A percentile compares a stretch with the other conserved stretches of the same genome.
Conservation (phyloP, 208 protist species). For the Entamoeba moshkovskii region DNA sequence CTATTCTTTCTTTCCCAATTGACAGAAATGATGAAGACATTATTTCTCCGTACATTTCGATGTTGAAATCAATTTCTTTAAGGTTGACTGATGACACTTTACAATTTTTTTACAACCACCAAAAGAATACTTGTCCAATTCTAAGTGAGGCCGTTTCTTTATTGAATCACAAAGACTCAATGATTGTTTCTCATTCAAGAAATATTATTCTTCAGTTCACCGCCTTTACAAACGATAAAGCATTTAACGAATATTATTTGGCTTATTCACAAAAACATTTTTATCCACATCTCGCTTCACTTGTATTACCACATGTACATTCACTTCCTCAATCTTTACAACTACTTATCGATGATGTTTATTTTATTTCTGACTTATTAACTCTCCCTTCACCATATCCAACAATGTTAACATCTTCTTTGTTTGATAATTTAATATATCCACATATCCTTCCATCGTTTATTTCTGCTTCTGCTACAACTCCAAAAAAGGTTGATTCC, state of each 20-base stretch:
- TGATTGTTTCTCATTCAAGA: not conserved
- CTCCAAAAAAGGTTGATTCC: not conserved
- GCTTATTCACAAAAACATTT: not conserved
- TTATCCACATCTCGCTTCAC: not conserved
- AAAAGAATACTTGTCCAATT: not conserved
- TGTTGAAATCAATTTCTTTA: not conserved
- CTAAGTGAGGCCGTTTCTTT: not conserved
- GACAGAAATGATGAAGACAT: not conserved
- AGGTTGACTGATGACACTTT: not conserved
- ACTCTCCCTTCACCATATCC: not conserved
- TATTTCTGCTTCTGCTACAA: not conserved
- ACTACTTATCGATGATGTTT: not conserved
- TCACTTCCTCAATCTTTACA: not conserved
- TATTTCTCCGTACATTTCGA: not conserved
- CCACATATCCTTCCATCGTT: not conserved
- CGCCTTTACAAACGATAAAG: not conserved
- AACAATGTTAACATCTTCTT: not conserved
- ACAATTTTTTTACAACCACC: slow-evolving; percentile 3
- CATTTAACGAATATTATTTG: not conserved
- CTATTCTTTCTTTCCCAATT: not conserved
- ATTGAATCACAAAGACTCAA: not conserved
- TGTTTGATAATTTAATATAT: not conserved
- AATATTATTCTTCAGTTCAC: not conserved
- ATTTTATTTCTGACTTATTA: not conserved
- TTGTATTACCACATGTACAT: not conserved